A percentile compares a stretch with the other conserved stretches of the same genome.
Evolutionary conservation across 495 filamentous ascomycete genomes (phyloP).

Genomic region (Neurospora africana): DNA sequence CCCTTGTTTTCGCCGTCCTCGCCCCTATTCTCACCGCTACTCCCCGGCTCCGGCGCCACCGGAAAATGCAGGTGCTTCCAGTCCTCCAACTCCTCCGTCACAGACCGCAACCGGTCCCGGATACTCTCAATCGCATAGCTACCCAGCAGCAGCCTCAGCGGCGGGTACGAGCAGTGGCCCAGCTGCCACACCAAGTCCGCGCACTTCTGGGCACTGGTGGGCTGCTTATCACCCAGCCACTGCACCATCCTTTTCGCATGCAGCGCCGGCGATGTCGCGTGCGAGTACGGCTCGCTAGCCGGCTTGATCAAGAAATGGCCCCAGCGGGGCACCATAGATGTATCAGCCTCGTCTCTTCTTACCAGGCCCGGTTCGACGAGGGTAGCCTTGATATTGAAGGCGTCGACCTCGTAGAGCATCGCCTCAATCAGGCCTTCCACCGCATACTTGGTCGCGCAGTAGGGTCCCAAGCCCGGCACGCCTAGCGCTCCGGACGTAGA

Average conservation of each 20-base stretch:
- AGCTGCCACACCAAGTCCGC: constrained; percentile 97
- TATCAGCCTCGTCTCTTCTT: constrained; percentile 56
- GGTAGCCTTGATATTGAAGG: constrained; percentile 84
- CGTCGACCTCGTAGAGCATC: constrained; percentile 89
- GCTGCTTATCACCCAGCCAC: constrained; percentile 87
- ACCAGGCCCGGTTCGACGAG: constrained; percentile 87
- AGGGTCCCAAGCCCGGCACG: constrained; percentile 83
- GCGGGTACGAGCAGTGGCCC: constrained; percentile 84
- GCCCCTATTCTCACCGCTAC: not conserved
- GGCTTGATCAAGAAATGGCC: constrained; percentile 88
- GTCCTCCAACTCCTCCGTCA: constrained; percentile 92
- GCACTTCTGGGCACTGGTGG: constrained; percentile 83
- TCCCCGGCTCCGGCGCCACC: constrained; percentile 19
- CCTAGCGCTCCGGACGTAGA: constrained; percentile 81
- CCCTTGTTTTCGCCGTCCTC: not conserved
- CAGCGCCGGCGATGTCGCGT: constrained; percentile 64
- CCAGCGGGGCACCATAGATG: constrained; percentile 54
- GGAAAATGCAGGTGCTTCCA: constrained; percentile 71
- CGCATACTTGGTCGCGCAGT: constrained; percentile 94
- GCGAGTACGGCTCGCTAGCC: constrained; percentile 69
- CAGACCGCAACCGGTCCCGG: constrained; percentile 72
- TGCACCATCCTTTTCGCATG: constrained; percentile 92
- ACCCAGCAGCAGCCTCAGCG: constrained; percentile 72
- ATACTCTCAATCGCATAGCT: constrained; percentile 95
- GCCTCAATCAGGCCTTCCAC: constrained; percentile 91